Conservation (phyloP, 192 early-diverging fungal species). For the Coemansia sp. region DNA sequence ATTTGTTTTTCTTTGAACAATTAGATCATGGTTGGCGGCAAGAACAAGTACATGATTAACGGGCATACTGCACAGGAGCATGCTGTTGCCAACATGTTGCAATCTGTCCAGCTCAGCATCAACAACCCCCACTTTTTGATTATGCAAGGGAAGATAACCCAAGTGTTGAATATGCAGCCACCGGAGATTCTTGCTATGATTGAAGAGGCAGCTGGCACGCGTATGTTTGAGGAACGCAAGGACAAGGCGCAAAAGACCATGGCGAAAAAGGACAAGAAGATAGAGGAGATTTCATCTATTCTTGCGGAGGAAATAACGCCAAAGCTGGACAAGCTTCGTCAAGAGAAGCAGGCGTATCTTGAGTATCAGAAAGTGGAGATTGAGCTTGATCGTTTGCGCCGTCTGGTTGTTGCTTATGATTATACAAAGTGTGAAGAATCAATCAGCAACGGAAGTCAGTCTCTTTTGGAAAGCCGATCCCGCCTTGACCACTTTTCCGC, state of each 20-base stretch:
- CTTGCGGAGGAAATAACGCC: slow-evolving; percentile 89
- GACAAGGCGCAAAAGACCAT: slow-evolving; percentile 92
- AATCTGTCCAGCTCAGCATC: slow-evolving; percentile 97
- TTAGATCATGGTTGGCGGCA: slow-evolving; percentile 76
- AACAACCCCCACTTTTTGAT: slow-evolving; percentile 99
- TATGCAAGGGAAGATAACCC: slow-evolving; percentile 99
- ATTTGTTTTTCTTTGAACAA: neutral
- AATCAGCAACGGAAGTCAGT: slow-evolving; percentile 37
- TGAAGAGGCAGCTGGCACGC: slow-evolving; percentile 97
- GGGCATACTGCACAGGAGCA: slow-evolving; percentile 87
- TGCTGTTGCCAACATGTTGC: slow-evolving; percentile 87
- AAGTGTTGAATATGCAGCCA: slow-evolving; percentile 99
- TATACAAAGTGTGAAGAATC: slow-evolving; percentile 72
- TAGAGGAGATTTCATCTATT: slow-evolving; percentile 84
- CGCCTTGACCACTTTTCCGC: slow-evolving; percentile 39
- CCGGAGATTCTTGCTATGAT: slow-evolving; percentile 96
- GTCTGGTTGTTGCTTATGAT: slow-evolving; percentile 82
- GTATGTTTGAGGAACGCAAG: slow-evolving; percentile 99
- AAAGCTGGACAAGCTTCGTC: slow-evolving; percentile 85
- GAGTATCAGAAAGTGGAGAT: slow-evolving; percentile 92
- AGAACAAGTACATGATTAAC: slow-evolving; percentile 98
- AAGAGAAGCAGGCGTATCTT: slow-evolving; percentile 82
- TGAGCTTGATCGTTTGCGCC: slow-evolving; percentile 83
- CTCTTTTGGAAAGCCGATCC: slow-evolving; percentile 29
- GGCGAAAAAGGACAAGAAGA: slow-evolving; percentile 93